Conservation (phyloP, 2,329 filamentous ascomycete genomes). For the Parastagonospora nodorum region DNA sequence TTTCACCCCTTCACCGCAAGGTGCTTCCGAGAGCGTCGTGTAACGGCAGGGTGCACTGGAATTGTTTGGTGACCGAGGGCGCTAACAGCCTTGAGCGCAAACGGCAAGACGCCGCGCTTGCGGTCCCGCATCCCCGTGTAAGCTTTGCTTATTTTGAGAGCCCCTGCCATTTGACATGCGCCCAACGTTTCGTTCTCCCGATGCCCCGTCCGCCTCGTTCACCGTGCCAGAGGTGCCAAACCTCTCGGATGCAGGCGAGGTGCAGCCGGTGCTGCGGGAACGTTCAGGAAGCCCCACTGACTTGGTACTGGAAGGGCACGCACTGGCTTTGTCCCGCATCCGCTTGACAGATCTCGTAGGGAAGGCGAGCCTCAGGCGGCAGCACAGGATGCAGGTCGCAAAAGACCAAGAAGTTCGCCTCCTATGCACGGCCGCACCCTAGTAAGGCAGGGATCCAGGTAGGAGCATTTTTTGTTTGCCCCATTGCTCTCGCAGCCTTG, state of each 20-base stretch:
- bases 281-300: slow-evolving; percentile 24
- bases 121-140: slow-evolving; percentile 28
- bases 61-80: slow-evolving; percentile 34
- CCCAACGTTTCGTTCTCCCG: slow-evolving; percentile 30
- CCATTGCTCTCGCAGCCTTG: slow-evolving; percentile 7
- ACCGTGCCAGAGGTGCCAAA: slow-evolving; percentile 23
- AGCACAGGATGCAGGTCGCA: slow-evolving; percentile 11
- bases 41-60: slow-evolving; percentile 33
- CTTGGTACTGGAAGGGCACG: slow-evolving; percentile 13
- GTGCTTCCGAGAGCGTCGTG: slow-evolving; percentile 27
- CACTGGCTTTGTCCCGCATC: slow-evolving; percentile 3
- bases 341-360: slow-evolving; percentile 4
- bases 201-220: slow-evolving; percentile 36
- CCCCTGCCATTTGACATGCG: slow-evolving; percentile 15
- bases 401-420: slow-evolving; percentile 11
- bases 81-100: slow-evolving; percentile 18
- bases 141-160: slow-evolving; percentile 24
- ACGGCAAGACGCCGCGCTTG: slow-evolving; percentile 15
- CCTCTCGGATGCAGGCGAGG: slow-evolving; percentile 24
- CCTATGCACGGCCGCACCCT: slow-evolving; percentile 12
- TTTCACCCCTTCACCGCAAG: slow-evolving; percentile 38
- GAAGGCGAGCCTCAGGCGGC: slow-evolving; percentile 14
- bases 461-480: slow-evolving; percentile 11
- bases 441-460: slow-evolving; percentile 8
- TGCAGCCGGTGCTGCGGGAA: slow-evolving; percentile 24